Evolutionary conservation across 345 rosid species (phyloP).

Genomic region (Eucalyptus polybractea): DNA sequence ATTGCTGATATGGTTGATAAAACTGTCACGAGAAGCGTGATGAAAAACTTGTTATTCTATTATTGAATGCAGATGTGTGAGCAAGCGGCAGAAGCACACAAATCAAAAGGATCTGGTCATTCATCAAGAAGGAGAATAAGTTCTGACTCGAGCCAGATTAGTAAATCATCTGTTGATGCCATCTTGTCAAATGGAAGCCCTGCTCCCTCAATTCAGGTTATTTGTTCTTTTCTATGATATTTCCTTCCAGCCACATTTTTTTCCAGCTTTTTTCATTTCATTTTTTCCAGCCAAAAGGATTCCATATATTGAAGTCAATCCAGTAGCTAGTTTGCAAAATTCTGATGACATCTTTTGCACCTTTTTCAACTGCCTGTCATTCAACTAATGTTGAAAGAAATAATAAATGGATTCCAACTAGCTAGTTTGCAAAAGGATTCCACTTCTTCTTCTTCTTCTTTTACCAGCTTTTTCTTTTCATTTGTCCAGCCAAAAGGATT

Average conservation of each 20-base stretch:
- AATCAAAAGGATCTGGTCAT: conserved; percentile 51
- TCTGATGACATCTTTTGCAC: neutral
- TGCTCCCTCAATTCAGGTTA: conserved; percentile 49
- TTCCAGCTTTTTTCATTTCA: neutral
- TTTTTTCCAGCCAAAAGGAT: neutral
- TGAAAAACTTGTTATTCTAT: neutral
- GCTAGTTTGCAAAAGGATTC: too few relatives aligned
- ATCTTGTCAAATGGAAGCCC: conserved; percentile 56
- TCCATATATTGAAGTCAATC: neutral
- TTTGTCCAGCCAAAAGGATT: neutral
- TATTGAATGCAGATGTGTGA: conserved; percentile 70
- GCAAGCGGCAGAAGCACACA: conserved; percentile 95
- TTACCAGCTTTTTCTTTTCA: neutral
- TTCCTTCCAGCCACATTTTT: neutral
- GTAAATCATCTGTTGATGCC: conserved; percentile 84
- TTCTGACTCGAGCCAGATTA: conserved; percentile 44
- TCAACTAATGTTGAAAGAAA: neutral
- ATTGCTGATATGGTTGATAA: neutral
- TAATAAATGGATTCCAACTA: neutral
- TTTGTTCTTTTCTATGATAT: neutral
- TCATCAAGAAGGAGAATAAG: conserved; percentile 66
- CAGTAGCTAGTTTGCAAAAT: neutral
- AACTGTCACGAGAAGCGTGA: neutral
- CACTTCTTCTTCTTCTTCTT: too few relatives aligned
- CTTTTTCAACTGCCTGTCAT: neutral